A percentile compares a stretch with the other conserved stretches of the same genome.
These are phyloP conservation scores for Chalciporus pseudorubinellus DNA, from an alignment of 768 basidiomycete species.

Conservation along the genomic window DNA sequence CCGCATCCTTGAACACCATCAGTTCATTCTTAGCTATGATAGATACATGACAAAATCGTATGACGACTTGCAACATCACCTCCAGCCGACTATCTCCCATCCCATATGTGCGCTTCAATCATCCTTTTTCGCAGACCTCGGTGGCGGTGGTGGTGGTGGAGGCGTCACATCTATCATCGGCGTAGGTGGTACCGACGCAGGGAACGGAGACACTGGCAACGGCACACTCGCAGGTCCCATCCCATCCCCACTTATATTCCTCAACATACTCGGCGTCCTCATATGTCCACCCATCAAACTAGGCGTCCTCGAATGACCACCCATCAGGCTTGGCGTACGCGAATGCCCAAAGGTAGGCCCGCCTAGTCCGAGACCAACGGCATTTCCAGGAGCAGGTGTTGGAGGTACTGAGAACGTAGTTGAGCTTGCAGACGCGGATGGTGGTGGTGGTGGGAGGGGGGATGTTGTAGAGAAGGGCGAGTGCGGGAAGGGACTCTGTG, in stretches of 20 bases:
- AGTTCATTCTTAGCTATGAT: too few species aligned
- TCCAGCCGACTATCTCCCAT: too few species aligned
- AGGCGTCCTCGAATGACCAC: slow-evolving; percentile 20
- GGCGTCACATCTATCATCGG: slow-evolving; percentile 11
- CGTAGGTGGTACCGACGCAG: slow-evolving; percentile 15
- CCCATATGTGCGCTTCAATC: too few species aligned
- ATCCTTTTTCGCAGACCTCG: slow-evolving; percentile 24
- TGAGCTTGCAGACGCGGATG: slow-evolving; percentile 25
- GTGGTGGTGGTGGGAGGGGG: background rate
- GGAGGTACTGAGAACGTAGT: slow-evolving; percentile 22
- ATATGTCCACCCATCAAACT: slow-evolving; percentile 19
- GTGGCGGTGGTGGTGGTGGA: slow-evolving; percentile 24
- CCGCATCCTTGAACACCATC: too few species aligned
- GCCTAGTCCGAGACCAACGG: slow-evolving; percentile 30
- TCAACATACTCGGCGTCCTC: slow-evolving; percentile 1
- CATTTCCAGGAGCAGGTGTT: slow-evolving; percentile 20
- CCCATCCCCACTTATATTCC: slow-evolving; percentile 15
- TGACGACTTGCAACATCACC: too few species aligned
- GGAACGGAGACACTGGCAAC: slow-evolving; percentile 23
- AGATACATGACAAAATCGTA: too few species aligned
- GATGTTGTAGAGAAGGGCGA: slow-evolving; percentile 31
- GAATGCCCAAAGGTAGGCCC: slow-evolving; percentile 19
- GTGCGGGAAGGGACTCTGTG: slow-evolving; percentile 27
- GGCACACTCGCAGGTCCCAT: slow-evolving; percentile 9
- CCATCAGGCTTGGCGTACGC: slow-evolving; percentile 13